Base-by-base conservation (phyloP, 805 yeast species). In the Millerago galiae region DNA sequence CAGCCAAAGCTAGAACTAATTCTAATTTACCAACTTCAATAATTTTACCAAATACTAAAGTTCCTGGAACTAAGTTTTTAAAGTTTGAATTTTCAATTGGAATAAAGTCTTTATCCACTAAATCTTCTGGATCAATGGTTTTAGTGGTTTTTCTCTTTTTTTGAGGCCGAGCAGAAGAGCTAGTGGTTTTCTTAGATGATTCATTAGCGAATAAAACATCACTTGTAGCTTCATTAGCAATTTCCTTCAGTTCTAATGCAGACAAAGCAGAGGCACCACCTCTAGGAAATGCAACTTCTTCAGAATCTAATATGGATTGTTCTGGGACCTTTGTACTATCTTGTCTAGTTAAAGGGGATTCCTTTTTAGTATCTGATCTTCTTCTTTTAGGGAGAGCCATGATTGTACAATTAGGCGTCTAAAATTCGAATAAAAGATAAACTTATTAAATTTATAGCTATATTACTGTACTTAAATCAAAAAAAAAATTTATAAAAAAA, bases 221-320 rank as follows among this genome's bases (percentile, higher is more conserved):
- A 49, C 76, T 77, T 17, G 90, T 81, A 38, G 91, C 99, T 63
- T 91, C 95, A 59, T 88, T 89, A 33, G 95, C 82, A 40, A 91
- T 91, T 59, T 88, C 93, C 61, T 88, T 89, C 51, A 88, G 79
- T 65, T 93, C 99, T 51, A 93, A 67, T 7, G 98, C 89, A 4
- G 95, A 77, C 56, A 93, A 73, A 21, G 79, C 86, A 24, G 91
- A 76, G 11, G 83, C 79, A 39, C 99, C 99, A 54, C 99, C 99
- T 78, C 99, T 84, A 39, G 99, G 99, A 60, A 93, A 93, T 14
- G 75, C 60, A 18, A 61, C 62, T 26, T 67, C 71, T 34, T 61
- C 54, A 37, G 63, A 60, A 28, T 65, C 54, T 17, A 71, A 47
- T 17, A 70, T 54, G 17, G 74, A 66, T 16, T 48, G 49, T 16